Percentiles rank a stretch among this genome's conserved stretches.
phyloP scores from a whole-genome alignment of 192 early-diverging fungal species.

The Phlyctochytrium arcticum region DNA sequence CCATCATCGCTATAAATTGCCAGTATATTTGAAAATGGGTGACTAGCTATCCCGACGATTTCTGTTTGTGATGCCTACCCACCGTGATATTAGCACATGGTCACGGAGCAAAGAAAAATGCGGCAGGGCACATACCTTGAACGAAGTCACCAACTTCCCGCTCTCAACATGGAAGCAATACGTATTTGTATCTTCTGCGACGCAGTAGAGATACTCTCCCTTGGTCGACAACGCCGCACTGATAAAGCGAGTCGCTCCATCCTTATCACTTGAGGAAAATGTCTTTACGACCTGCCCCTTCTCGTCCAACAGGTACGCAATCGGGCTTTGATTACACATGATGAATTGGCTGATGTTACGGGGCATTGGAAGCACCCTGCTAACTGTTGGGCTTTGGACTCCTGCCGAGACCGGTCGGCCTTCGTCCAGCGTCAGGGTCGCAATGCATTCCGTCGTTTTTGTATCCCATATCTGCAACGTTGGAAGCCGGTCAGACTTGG shows the following conservation, averaged over 20 bases:
- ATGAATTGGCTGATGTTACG: slow-evolving; percentile 62
- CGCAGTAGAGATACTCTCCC: slow-evolving; percentile 77
- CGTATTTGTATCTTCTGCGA: slow-evolving; percentile 64
- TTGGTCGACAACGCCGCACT: slow-evolving; percentile 62
- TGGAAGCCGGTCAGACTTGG: neutral
- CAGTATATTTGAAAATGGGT: slow-evolving; percentile 82
- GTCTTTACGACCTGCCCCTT: slow-evolving; percentile 45
- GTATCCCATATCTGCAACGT: slow-evolving; percentile 79
- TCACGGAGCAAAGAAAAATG: neutral
- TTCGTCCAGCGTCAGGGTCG: slow-evolving; percentile 60
- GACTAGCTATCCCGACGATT: slow-evolving; percentile 71
- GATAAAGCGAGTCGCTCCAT: slow-evolving; percentile 47
- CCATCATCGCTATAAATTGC: slow-evolving; percentile 67
- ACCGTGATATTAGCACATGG: neutral
- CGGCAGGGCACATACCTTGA: slow-evolving; percentile 37
- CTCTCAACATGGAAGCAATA: slow-evolving; percentile 66
- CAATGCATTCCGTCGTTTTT: slow-evolving; percentile 63
- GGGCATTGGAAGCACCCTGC: slow-evolving; percentile 59
- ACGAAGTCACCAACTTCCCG: slow-evolving; percentile 42
- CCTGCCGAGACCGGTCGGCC: slow-evolving; percentile 40
- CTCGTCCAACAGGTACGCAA: slow-evolving; percentile 64
- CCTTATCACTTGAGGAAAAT: neutral
- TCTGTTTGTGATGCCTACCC: slow-evolving; percentile 57
- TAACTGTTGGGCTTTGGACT: slow-evolving; percentile 44
- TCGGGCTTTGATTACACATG: slow-evolving; percentile 74